Evolutionary conservation across 345 rosid genomes (phyloP).

Genomic region (Lepidium didymum): DNA sequence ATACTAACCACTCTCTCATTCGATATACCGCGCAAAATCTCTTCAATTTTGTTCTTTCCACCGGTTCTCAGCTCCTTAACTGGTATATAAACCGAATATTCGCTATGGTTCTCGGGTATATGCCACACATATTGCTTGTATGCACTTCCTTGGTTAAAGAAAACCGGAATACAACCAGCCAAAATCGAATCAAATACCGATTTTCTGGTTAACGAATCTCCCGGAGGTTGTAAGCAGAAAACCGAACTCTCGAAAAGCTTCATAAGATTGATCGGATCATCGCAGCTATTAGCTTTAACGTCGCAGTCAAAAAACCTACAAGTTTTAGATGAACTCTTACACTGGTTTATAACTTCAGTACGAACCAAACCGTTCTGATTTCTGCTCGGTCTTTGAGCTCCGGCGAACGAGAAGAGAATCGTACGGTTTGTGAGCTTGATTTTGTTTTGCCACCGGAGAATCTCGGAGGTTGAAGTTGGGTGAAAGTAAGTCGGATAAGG

Average conservation of each 20-base stretch:
- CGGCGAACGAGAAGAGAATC: slow-evolving; percentile 40
- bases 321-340: slow-evolving; percentile 18
- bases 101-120: slow-evolving; percentile 28
- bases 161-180: slow-evolving; percentile 58
- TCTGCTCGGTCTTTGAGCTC: slow-evolving; percentile 42
- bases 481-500: slow-evolving; percentile 69
- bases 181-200: slow-evolving; percentile 55
- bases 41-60: slow-evolving; percentile 19
- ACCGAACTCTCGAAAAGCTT: slow-evolving; percentile 33
- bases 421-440: slow-evolving; percentile 23
- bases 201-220: slow-evolving; percentile 56
- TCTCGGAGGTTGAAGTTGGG: slow-evolving; percentile 29
- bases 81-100: slow-evolving; percentile 45
- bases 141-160: slow-evolving; percentile 48
- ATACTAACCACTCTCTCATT: slow-evolving; percentile 21
- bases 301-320: slow-evolving; percentile 44
- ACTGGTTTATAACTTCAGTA: slow-evolving; percentile 37
- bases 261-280: slow-evolving; percentile 36
- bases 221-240: slow-evolving; percentile 55
- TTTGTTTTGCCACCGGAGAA: slow-evolving; percentile 40
- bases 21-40: slow-evolving; percentile 25
- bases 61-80: slow-evolving; percentile 20
- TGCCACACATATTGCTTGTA: slow-evolving; percentile 53
- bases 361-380: slow-evolving; percentile 29
- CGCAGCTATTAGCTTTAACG: slow-evolving; percentile 25